A percentile compares a stretch with the other conserved stretches of the same genome.
Evolutionary conservation across 345 rosid species (phyloP).

Genomic region (Pugionium cornutum): DNA sequence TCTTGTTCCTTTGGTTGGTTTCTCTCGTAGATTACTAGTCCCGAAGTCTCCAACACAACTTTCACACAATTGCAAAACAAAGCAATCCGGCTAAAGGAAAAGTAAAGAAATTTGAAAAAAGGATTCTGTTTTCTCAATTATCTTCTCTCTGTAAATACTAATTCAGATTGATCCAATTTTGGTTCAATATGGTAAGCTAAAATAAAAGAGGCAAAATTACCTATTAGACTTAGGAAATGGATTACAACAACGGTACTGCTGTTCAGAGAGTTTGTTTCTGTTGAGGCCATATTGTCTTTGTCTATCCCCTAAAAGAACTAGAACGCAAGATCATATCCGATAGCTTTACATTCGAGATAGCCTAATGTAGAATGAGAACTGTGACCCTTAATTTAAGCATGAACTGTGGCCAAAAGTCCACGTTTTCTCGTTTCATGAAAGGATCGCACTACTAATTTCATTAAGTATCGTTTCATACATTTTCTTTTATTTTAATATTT

Average conservation of each 20-base stretch:
- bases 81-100: constrained; percentile 1
- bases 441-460: too few relatives aligned
- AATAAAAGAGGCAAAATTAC: neutral
- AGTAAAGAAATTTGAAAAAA: neutral
- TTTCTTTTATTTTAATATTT: too few relatives aligned
- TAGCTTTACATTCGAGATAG: too few relatives aligned
- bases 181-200: neutral
- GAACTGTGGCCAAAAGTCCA: too few relatives aligned
- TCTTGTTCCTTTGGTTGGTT: neutral
- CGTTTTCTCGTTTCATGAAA: too few relatives aligned
- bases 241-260: neutral
- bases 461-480: too few relatives aligned
- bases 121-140: neutral
- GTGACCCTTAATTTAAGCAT: too few relatives aligned
- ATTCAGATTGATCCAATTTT: neutral
- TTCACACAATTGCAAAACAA: constrained; percentile 23
- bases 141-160: neutral
- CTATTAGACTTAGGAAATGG: neutral
- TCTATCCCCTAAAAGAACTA: too few relatives aligned
- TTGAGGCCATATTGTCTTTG: constrained; percentile 22
- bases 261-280: neutral
- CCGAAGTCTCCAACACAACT: neutral
- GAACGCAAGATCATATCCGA: too few relatives aligned
- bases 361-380: too few relatives aligned
- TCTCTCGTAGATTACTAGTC: constrained; percentile 13